Conservation (phyloP, 2,329 filamentous ascomycete species). For the Epicoccum sorghinum region DNA sequence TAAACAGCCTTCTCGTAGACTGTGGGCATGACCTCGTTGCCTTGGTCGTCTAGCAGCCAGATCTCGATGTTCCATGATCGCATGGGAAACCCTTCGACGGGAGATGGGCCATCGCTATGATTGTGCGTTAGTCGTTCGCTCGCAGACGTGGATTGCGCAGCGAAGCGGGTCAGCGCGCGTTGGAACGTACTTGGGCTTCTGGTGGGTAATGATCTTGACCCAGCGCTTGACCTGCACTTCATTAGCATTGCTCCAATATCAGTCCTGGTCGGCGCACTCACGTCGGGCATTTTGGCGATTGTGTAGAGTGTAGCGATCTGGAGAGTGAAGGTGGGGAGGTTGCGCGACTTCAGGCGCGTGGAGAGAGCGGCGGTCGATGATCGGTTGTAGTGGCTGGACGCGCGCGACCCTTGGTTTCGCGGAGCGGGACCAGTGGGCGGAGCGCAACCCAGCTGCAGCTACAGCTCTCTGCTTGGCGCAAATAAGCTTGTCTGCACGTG, state of each 20-base stretch:
- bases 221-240: slow-evolving; percentile 73
- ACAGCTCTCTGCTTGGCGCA: slow-evolving; percentile 18
- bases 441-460: slow-evolving; percentile 2
- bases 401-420: slow-evolving; percentile 28
- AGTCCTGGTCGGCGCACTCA: slow-evolving; percentile 31
- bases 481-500: slow-evolving; percentile 7
- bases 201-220: slow-evolving; percentile 92
- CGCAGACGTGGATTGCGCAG: neutral
- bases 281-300: slow-evolving; percentile 52
- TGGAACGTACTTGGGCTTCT: slow-evolving; percentile 78
- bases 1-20: slow-evolving; percentile 94
- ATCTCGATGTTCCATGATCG: slow-evolving; percentile 90
- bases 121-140: slow-evolving; percentile 17
- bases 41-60: slow-evolving; percentile 82
- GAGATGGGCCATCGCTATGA: slow-evolving; percentile 75
- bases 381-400: slow-evolving; percentile 17
- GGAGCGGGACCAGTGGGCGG: slow-evolving; percentile 3
- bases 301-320: neutral
- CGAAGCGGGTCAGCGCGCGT: slow-evolving; percentile 21
- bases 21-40: slow-evolving; percentile 80
- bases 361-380: slow-evolving; percentile 5
- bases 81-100: slow-evolving; percentile 88
- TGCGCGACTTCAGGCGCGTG: slow-evolving; percentile 26
- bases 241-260: slow-evolving; percentile 16
- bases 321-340: slow-evolving; percentile 3